phyloP scores from a whole-genome alignment of 176 grass and related monocot species.

The Avena sativa region DNA sequence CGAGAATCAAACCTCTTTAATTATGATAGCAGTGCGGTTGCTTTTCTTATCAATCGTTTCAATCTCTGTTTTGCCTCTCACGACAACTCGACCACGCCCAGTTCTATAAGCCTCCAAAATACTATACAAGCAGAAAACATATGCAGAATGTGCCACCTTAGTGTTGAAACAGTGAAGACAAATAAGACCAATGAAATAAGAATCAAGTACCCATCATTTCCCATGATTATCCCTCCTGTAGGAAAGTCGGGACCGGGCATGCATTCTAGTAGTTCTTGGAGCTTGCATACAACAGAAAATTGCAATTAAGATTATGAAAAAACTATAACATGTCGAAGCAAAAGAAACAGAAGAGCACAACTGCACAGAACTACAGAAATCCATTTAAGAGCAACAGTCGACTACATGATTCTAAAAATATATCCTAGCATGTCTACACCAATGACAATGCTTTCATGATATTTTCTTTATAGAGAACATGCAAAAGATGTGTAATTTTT shows the following conservation, averaged over 20 bases:
- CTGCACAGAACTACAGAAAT: slow-evolving; percentile 11
- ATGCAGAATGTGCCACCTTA: slow-evolving; percentile 34
- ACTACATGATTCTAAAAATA: slow-evolving; percentile 1
- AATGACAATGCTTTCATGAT: not conserved
- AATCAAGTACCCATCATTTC: slow-evolving; percentile 71
- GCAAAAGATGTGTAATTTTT: slow-evolving; percentile 27
- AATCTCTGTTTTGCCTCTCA: slow-evolving; percentile 90
- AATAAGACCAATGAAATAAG: slow-evolving; percentile 34
- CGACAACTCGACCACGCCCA: slow-evolving; percentile 79
- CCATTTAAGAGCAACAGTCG: slow-evolving; percentile 13
- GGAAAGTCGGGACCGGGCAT: slow-evolving; percentile 99
- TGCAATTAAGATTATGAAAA: slow-evolving; percentile 27
- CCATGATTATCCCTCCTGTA: slow-evolving; percentile 91
- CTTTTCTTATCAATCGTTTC: slow-evolving; percentile 81
- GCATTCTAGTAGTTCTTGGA: slow-evolving; percentile 94
- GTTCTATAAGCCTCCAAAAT: slow-evolving; percentile 90
- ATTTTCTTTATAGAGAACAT: slow-evolving; percentile 17
- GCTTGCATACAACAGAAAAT: slow-evolving; percentile 53
- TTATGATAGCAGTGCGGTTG: slow-evolving; percentile 82
- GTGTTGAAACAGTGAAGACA: slow-evolving; percentile 30
- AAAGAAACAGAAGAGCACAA: slow-evolving; percentile 24
- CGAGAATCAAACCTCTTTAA: slow-evolving; percentile 77
- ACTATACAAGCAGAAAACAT: slow-evolving; percentile 51
- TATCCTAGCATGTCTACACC: slow-evolving; percentile 6
- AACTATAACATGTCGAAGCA: slow-evolving; percentile 22